These are phyloP conservation scores for Flammula alnicola DNA, from an alignment of 1,284 basidiomycete species.

Conservation along the genomic window DNA sequence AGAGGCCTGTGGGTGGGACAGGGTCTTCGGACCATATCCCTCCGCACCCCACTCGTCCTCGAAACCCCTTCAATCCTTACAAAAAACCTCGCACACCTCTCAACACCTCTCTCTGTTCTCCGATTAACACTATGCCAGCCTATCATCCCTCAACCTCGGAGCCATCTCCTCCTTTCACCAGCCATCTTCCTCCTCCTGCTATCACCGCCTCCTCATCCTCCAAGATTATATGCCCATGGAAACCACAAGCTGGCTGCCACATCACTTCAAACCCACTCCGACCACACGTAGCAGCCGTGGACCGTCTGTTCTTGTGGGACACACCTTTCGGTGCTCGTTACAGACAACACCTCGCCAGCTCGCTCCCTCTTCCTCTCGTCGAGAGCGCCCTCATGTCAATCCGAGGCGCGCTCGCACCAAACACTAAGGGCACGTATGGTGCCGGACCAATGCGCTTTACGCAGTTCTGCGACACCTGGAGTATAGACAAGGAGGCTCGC, in stretches of 20 bases:
- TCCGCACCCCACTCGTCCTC: too few relatives aligned
- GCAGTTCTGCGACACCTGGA: too few relatives aligned
- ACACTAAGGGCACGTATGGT: too few relatives aligned
- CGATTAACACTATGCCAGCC: neutral
- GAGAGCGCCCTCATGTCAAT: too few relatives aligned
- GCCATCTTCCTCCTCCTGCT: neutral
- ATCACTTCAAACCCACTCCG: constrained; percentile 7
- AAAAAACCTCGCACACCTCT: neutral
- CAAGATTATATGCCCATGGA: neutral
- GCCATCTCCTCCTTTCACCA: neutral
- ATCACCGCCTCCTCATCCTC: neutral
- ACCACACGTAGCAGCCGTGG: constrained; percentile 12
- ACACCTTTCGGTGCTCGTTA: constrained; percentile 12
- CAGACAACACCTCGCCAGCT: too few relatives aligned
- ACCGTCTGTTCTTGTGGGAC: constrained; percentile 11
- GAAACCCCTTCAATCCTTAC: too few relatives aligned
- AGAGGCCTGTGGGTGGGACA: too few relatives aligned
- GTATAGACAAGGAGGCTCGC: too few relatives aligned
- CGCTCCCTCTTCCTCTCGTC: too few relatives aligned
- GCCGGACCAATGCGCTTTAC: too few relatives aligned
- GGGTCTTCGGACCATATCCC: too few relatives aligned
- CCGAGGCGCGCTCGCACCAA: too few relatives aligned
- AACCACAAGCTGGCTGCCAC: neutral
- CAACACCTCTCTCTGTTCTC: neutral
- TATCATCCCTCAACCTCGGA: neutral